Percentiles rank a stretch among this genome's conserved stretches.
Evolutionary conservation across 2,329 filamentous ascomycete species (phyloP).

Genomic region (Ambrosiella beaveri): DNA sequence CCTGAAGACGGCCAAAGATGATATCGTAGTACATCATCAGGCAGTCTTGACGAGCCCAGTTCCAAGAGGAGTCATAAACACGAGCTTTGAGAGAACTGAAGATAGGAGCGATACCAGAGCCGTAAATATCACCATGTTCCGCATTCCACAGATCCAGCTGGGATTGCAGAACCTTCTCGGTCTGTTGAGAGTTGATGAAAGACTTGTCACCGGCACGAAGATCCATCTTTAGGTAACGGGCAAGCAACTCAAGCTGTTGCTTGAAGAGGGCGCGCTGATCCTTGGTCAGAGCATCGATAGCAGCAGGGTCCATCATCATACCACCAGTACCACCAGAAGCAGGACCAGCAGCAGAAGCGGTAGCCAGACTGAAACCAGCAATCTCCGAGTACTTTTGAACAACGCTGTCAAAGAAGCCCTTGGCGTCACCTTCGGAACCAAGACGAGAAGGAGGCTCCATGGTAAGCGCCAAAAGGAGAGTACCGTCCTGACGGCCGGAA

Average conservation of each 20-base stretch:
- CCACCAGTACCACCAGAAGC: slow-evolving; percentile 55
- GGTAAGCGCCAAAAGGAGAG: slow-evolving; percentile 72
- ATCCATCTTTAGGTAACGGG: slow-evolving; percentile 92
- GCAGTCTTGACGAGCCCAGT: slow-evolving; percentile 95
- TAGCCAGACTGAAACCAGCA: slow-evolving; percentile 68
- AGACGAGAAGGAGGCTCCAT: slow-evolving; percentile 83
- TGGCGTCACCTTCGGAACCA: slow-evolving; percentile 77
- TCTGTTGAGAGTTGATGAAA: slow-evolving; percentile 67
- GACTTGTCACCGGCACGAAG: slow-evolving; percentile 93
- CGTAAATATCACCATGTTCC: slow-evolving; percentile 94
- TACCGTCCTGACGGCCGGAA: slow-evolving; percentile 76
- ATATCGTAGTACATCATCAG: slow-evolving; percentile 99
- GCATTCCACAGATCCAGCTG: slow-evolving; percentile 90
- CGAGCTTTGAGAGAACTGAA: slow-evolving; percentile 90
- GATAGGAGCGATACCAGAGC: slow-evolving; percentile 78
- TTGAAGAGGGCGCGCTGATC: slow-evolving; percentile 94
- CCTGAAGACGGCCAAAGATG: slow-evolving; percentile 86
- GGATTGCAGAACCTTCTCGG: slow-evolving; percentile 71
- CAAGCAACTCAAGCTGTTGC: slow-evolving; percentile 89
- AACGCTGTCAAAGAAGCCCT: slow-evolving; percentile 77
- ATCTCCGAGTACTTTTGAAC: slow-evolving; percentile 75
- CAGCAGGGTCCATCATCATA: slow-evolving; percentile 99
- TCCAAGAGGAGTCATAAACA: slow-evolving; percentile 97
- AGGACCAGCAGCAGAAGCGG: slow-evolving; percentile 55
- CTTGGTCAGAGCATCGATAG: slow-evolving; percentile 90